Evolutionary conservation across 805 yeast species (phyloP), one percentile per base, ranked within the genome.

Genomic region (Lipomyces oligophaga): DNA sequence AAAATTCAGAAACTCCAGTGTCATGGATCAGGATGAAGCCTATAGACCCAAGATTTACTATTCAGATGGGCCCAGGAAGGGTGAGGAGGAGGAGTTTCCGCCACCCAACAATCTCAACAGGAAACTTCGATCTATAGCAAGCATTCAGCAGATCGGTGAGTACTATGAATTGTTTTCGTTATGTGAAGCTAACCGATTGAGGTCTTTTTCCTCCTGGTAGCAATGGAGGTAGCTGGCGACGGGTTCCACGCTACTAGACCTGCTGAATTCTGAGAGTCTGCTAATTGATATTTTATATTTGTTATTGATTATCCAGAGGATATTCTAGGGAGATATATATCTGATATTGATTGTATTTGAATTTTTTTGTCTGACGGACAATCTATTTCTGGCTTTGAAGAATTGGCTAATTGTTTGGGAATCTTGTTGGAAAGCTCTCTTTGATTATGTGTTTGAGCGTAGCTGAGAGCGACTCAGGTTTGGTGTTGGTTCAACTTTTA

Each of bases 1-100:
- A 32, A 75, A 74, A 53, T 77, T 76, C 60, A 66, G 75, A 34
- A 67, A 67, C 55, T 76, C 80, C 5, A 71, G 69, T 25, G 76
- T 76, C 7, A 72, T 76, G 78, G 67, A 65, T 34, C 71, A 67
- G 57, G 70, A 69, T 34, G 70, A 71, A 0, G 71, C 67, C 4
- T 76, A 70, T 56, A 66, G 77, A 15, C 80, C 80, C 0, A 67
- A 66, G 47, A 58, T 76, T n/a, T 76, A 70, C 54, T 60, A 66
- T 52, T 68, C 78, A 1, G 65, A 64, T 3, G 79, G 79, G 0
- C 65, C 66, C 1, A 47, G 57, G 10, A 62, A 57, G n/a, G 80
- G 79, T 2, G 52, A 63, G 32, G 76, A 71, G 40, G 63, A 65
- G 52, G 63, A 62, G 15, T 74, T 75, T 45, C 75, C 76, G 1